Conservation (phyloP, 2,329 filamentous ascomycete species). For the Sarocladium strictum region DNA sequence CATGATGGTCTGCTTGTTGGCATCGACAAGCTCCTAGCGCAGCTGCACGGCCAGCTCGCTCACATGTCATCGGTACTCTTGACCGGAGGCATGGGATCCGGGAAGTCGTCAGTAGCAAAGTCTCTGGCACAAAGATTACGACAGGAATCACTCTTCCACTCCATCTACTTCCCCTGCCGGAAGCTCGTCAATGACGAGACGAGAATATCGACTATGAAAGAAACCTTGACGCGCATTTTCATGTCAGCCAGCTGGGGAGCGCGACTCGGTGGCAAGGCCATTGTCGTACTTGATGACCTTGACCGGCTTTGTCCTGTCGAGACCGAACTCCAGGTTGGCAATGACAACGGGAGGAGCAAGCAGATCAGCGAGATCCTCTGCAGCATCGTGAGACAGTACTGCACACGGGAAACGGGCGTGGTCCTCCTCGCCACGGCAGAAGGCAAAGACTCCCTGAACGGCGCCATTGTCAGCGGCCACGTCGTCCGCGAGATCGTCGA, state of each 20-base stretch:
- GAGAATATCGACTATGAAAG: conserved; percentile 83
- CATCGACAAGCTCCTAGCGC: conserved; percentile 69
- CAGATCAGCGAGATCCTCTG: conserved; percentile 88
- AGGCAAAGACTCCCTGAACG: conserved; percentile 87
- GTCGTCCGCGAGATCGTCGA: conserved; percentile 87
- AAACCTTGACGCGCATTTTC: conserved; percentile 77
- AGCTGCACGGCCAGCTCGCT: conserved; percentile 69
- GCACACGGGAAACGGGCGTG: conserved; percentile 70
- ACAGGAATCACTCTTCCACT: conserved; percentile 69
- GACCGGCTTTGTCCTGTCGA: conserved; percentile 91
- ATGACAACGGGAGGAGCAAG: conserved; percentile 86
- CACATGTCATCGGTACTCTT: conserved; percentile 86
- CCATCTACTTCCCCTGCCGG: conserved; percentile 79
- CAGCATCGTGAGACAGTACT: conserved; percentile 78
- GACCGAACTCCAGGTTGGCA: conserved; percentile 88
- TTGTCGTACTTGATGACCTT: conserved; percentile 88
- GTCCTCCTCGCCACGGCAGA: conserved; percentile 87
- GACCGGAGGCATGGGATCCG: conserved; percentile 82
- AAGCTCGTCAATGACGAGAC: conserved; percentile 89
- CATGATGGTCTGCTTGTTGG: conserved; percentile 65
- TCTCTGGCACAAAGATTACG: conserved; percentile 69
- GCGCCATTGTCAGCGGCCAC: conserved; percentile 83
- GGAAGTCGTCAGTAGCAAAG: conserved; percentile 78
- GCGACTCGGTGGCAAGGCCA: conserved; percentile 71
- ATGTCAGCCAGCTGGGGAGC: conserved; percentile 89